phyloP scores from a whole-genome alignment of 2,329 filamentous ascomycete species.

The Alternaria sp. region DNA sequence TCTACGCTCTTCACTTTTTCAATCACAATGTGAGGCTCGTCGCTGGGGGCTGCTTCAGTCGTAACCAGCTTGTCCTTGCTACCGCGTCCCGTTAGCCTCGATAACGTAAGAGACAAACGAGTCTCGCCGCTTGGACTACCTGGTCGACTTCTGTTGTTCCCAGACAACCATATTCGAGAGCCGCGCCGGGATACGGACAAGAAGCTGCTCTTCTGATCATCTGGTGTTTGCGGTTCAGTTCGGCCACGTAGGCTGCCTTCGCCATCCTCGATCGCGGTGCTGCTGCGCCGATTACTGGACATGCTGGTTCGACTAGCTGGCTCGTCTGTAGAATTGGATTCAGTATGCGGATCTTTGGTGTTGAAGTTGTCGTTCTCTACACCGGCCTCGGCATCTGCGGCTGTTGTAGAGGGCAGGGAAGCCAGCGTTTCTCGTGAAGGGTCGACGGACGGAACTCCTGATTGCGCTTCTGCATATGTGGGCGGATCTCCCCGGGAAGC shows the following conservation, averaged over 20 bases:
- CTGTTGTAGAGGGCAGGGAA: constrained; percentile 19
- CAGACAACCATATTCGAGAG: constrained; percentile 40
- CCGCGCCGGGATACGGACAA: constrained; percentile 42
- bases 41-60: constrained; percentile 21
- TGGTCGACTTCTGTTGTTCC: constrained; percentile 49
- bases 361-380: constrained; percentile 35
- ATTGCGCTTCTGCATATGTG: constrained; percentile 47
- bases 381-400: constrained; percentile 26
- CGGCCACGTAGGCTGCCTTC: constrained; percentile 42
- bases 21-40: constrained; percentile 40
- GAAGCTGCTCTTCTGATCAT: constrained; percentile 48
- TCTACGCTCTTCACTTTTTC: constrained; percentile 25
- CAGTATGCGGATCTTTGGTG: constrained; percentile 17
- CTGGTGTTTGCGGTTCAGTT: constrained; percentile 52
- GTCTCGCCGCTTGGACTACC: constrained; percentile 50
- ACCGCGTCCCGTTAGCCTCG: constrained; percentile 48
- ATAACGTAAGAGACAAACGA: constrained; percentile 52
- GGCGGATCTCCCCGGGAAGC: constrained; percentile 48
- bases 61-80: constrained; percentile 50
- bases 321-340: constrained; percentile 27
- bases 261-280: constrained; percentile 49
- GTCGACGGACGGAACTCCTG: constrained; percentile 23
- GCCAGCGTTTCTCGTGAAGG: constrained; percentile 40
- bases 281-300: constrained; percentile 49
- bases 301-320: constrained; percentile 41